Evolutionary conservation across 1,284 basidiomycete genomes (phyloP).

Genomic region (Fomitiporia mediterranea): DNA sequence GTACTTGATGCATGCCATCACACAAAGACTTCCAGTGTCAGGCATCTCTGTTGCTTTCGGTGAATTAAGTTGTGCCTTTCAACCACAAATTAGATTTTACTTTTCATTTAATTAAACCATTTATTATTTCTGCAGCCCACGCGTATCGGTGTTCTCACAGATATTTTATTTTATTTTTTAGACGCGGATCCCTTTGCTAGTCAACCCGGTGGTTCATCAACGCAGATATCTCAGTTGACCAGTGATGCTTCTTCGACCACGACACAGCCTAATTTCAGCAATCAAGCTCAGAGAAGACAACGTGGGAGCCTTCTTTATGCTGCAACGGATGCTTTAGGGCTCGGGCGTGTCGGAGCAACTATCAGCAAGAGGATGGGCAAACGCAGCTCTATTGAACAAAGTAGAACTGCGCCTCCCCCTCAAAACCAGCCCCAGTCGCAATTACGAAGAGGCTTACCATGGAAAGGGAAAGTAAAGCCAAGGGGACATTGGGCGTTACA

Average conservation of each 20-base stretch:
- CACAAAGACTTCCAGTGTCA: no score
- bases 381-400: slow-evolving; percentile 10
- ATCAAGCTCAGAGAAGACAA: slow-evolving; percentile 6
- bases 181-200: slow-evolving; percentile 20
- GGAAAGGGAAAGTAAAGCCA: slow-evolving; percentile 19
- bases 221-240: slow-evolving; percentile 1
- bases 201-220: slow-evolving; percentile 8
- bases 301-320: slow-evolving; percentile 17
- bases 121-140: no score
- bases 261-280: background rate
- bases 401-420: background rate
- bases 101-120: no score
- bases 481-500: slow-evolving; percentile 20
- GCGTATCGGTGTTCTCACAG: no score
- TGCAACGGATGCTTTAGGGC: slow-evolving; percentile 18
- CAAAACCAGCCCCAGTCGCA: slow-evolving; percentile 6
- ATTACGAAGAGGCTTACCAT: slow-evolving; percentile 14
- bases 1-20: no score
- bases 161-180: background rate
- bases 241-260: background rate
- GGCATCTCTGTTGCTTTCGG: no score
- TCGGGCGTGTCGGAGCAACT: slow-evolving; percentile 15
- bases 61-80: no score
- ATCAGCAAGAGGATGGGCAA: slow-evolving; percentile 13
- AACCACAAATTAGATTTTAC: no score